Conservation (phyloP, 768 basidiomycete species). For the Pulveroboletus sp. region DNA sequence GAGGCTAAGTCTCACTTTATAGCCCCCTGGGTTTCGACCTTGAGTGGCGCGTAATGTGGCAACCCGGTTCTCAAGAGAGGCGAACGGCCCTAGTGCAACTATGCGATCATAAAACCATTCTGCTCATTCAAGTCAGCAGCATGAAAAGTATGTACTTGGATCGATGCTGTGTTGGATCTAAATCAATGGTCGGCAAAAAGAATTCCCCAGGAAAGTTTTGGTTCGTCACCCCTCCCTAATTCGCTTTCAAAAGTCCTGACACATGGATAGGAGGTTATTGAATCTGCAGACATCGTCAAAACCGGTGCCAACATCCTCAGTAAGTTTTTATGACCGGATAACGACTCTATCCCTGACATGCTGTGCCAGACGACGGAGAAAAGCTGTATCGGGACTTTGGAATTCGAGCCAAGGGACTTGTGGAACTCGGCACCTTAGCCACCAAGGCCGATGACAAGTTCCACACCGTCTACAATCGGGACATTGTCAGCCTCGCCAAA, state of each 20-base stretch:
- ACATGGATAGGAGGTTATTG: constrained; percentile 40
- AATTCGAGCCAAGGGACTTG: constrained; percentile 38
- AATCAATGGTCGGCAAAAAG: constrained; percentile 22
- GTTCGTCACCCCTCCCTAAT: constrained; percentile 19
- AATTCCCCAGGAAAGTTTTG: constrained; percentile 43
- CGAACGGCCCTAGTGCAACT: constrained; percentile 47
- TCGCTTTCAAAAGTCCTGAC: background rate
- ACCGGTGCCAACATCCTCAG: constrained; percentile 49
- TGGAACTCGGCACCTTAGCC: constrained; percentile 47
- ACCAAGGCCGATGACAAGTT: constrained; percentile 38
- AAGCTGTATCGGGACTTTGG: constrained; percentile 49
- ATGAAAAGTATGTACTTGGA: constrained; percentile 40
- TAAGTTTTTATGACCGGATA: constrained; percentile 23
- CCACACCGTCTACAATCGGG: constrained; percentile 30
- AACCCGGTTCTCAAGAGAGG: constrained; percentile 31
- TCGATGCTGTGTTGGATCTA: background rate
- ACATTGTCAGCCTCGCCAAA: constrained; percentile 41
- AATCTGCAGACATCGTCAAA: constrained; percentile 39
- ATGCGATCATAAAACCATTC: constrained; percentile 39
- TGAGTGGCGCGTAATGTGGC: constrained; percentile 43
- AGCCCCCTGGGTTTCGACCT: constrained; percentile 53
- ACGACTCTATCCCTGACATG: background rate
- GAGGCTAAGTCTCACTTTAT: background rate
- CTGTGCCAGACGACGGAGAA: constrained; percentile 41
- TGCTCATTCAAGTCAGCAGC: constrained; percentile 46